These are phyloP conservation scores for Euphorbia lathyris DNA, from an alignment of 345 rosid species.

Conservation along the genomic window DNA sequence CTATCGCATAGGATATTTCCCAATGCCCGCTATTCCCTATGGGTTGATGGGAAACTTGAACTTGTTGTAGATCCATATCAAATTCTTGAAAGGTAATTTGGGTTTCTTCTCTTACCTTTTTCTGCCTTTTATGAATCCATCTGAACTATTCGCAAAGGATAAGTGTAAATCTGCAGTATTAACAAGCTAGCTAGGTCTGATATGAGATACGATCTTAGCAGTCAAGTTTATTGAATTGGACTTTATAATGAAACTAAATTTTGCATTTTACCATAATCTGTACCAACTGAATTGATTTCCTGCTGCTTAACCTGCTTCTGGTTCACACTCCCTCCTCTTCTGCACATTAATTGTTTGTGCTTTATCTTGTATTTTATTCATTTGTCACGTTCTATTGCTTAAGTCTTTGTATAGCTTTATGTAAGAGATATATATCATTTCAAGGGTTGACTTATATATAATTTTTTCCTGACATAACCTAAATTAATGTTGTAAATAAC, in stretches of 20 bases:
- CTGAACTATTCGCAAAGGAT: background rate
- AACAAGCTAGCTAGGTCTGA: background rate
- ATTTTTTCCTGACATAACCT: background rate
- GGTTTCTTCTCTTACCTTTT: background rate
- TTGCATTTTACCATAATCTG: background rate
- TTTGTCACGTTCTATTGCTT: background rate
- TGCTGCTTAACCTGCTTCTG: no score
- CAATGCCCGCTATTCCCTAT: conserved; percentile 82
- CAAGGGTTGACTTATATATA: background rate
- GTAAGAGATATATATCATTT: background rate
- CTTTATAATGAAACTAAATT: background rate
- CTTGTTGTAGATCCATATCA: conserved; percentile 92
- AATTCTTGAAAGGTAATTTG: conserved; percentile 82
- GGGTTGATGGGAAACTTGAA: conserved; percentile 99
- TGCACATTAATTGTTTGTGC: no score
- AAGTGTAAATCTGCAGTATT: background rate
- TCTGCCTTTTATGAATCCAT: background rate
- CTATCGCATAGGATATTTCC: conserved; percentile 85
- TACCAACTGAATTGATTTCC: background rate
- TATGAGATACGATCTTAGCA: background rate
- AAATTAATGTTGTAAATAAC: background rate
- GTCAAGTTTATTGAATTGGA: conserved; percentile 1
- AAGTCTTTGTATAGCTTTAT: background rate
- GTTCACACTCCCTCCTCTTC: no score
- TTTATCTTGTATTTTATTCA: background rate